Conservation (phyloP, 306 rosid genomes). For the Lupinus albus region DNA sequence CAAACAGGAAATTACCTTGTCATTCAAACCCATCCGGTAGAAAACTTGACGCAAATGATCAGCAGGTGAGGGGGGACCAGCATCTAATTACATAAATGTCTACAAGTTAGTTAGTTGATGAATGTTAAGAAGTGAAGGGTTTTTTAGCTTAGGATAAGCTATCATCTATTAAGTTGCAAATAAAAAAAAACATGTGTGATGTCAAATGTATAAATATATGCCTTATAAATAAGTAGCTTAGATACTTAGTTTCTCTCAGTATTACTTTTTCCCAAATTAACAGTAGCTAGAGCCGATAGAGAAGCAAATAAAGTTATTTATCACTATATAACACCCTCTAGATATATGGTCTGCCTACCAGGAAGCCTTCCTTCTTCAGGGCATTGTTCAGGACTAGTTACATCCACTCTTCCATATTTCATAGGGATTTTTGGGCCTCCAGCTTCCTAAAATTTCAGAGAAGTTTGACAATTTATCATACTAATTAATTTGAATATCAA, state of each 20-base stretch:
- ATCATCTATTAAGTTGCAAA: background rate
- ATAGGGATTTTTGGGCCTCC: slow-evolving; percentile 98
- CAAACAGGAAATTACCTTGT: slow-evolving; percentile 61
- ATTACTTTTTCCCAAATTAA: slow-evolving; percentile 36
- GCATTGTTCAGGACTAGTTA: slow-evolving; percentile 70
- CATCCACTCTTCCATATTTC: slow-evolving; percentile 94
- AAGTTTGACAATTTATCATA: slow-evolving; percentile 32
- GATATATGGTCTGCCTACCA: slow-evolving; percentile 50
- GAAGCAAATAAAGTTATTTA: slow-evolving; percentile 15
- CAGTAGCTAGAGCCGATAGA: slow-evolving; percentile 1
- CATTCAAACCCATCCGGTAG: slow-evolving; percentile 90
- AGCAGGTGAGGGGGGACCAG: slow-evolving; percentile 97
- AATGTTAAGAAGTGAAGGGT: too few species aligned
- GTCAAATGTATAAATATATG: background rate
- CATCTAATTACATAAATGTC: slow-evolving; percentile 58
- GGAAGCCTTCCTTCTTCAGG: slow-evolving; percentile 99
- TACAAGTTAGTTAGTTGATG: slow-evolving; percentile 1
- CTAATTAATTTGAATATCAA: slow-evolving; percentile 10
- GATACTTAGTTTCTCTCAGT: slow-evolving; percentile 10
- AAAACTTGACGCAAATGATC: slow-evolving; percentile 89
- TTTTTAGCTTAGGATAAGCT: slow-evolving; percentile 3
- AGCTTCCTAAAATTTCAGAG: slow-evolving; percentile 66
- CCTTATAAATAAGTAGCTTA: slow-evolving; percentile 13
- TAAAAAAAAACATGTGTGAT: background rate
- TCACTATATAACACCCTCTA: slow-evolving; percentile 17